Evolutionary conservation across 1,284 basidiomycete genomes (phyloP).

Genomic region (Cryptococcus floricola): DNA sequence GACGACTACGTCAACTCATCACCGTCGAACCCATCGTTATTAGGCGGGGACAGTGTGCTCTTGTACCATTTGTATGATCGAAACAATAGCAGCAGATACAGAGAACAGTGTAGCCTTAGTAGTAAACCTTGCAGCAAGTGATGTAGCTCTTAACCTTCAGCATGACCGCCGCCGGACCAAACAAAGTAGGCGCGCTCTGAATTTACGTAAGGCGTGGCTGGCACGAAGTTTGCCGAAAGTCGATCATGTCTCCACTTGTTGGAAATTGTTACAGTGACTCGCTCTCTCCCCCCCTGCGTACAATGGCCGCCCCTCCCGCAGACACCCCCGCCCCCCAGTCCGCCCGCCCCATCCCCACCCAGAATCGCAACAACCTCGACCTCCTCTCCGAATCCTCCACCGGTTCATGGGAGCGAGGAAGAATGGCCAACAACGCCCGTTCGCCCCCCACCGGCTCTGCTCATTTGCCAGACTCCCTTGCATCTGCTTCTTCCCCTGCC

Average conservation of each 20-base stretch:
- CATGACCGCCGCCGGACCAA: too few relatives aligned
- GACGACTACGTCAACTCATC: too few relatives aligned
- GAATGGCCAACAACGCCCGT: constrained; percentile 33
- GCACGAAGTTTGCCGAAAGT: background rate
- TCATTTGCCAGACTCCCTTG: constrained; percentile 14
- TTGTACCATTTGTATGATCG: too few relatives aligned
- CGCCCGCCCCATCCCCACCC: constrained; percentile 20
- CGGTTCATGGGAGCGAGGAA: constrained; percentile 47
- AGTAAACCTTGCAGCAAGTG: too few relatives aligned
- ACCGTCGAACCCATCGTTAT: too few relatives aligned
- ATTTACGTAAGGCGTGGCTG: too few relatives aligned
- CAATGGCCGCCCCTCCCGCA: background rate
- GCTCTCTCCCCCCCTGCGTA: background rate
- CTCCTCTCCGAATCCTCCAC: constrained; percentile 44
- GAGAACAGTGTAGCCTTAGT: too few relatives aligned
- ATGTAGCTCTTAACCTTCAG: too few relatives aligned
- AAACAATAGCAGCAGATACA: too few relatives aligned
- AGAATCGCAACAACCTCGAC: constrained; percentile 34
- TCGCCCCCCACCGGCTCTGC: constrained; percentile 31
- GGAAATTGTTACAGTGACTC: background rate
- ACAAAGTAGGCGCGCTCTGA: too few relatives aligned
- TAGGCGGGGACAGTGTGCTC: too few relatives aligned
- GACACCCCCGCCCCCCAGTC: background rate
- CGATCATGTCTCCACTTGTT: too few relatives aligned
- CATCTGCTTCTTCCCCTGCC: background rate